Conservation (phyloP, 371 early-diverging fungal genomes). For the Mortierella sp. region DNA sequence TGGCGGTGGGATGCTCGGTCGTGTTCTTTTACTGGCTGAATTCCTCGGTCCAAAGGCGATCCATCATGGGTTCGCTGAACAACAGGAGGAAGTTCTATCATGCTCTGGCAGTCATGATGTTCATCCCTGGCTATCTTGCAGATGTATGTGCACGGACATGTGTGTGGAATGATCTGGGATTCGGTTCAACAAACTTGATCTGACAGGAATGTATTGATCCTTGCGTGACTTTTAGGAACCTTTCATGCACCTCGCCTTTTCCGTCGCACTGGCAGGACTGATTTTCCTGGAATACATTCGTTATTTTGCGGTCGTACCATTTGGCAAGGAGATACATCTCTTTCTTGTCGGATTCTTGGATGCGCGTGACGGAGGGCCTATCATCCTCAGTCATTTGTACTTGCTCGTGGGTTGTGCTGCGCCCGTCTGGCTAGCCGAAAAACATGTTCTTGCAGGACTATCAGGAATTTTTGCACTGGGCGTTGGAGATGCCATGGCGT, state of each 20-base stretch:
- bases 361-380: constrained; percentile 80
- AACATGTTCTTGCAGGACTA: constrained; percentile 62
- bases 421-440: constrained; percentile 88
- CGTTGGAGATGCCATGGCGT: constrained; percentile 90
- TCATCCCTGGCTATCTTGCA: constrained; percentile 81
- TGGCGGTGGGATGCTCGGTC: constrained; percentile 64
- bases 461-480: constrained; percentile 89
- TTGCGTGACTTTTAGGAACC: too few species aligned
- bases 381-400: constrained; percentile 90
- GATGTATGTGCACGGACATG: constrained; percentile 73
- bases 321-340: constrained; percentile 71
- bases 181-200: too few species aligned
- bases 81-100: constrained; percentile 90
- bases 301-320: constrained; percentile 77
- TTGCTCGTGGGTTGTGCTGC: constrained; percentile 89
- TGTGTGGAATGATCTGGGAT: too few species aligned
- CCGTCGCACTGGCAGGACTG: constrained; percentile 76
- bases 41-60: constrained; percentile 37
- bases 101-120: constrained; percentile 83
- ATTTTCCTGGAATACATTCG: constrained; percentile 86
- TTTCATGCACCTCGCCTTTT: constrained; percentile 85
- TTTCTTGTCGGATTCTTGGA: constrained; percentile 86
- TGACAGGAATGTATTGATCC: too few species aligned
- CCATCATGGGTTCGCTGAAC: constrained; percentile 66
- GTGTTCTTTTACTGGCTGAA: constrained; percentile 66